These are phyloP conservation scores for Fusarium cicatricum DNA, from an alignment of 2,329 filamentous ascomycete genomes.

Conservation along the genomic window DNA sequence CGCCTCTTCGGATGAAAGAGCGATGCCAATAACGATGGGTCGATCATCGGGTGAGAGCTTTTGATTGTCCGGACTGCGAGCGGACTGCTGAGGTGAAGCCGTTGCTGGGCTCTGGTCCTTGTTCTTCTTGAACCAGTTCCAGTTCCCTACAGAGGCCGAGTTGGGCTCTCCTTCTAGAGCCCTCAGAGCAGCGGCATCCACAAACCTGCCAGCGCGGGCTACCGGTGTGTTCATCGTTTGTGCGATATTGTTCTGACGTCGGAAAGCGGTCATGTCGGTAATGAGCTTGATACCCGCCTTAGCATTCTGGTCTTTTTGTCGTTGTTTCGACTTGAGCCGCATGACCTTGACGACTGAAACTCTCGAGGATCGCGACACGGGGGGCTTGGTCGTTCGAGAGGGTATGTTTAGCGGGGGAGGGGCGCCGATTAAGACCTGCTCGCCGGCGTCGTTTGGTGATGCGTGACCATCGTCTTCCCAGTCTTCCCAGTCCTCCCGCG, in stretches of 20 bases:
- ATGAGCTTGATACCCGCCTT: constrained; percentile 73
- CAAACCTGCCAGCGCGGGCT: constrained; percentile 56
- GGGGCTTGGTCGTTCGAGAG: constrained; percentile 20
- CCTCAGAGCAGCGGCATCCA: constrained; percentile 65
- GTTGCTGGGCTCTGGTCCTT: constrained; percentile 43
- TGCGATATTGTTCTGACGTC: constrained; percentile 51
- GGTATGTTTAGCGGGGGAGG: constrained; percentile 30
- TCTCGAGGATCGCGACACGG: constrained; percentile 43
- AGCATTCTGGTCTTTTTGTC: constrained; percentile 68
- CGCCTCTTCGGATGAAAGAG: constrained; percentile 60
- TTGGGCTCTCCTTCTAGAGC: constrained; percentile 66
- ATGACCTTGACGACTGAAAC: constrained; percentile 52
- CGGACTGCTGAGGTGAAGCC: constrained; percentile 40
- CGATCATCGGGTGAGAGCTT: constrained; percentile 73
- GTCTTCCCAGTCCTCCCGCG: constrained; percentile 60
- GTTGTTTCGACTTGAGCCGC: constrained; percentile 64
- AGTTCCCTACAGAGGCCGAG: constrained; percentile 63
- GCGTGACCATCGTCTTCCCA: constrained; percentile 60
- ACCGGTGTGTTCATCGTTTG: constrained; percentile 44
- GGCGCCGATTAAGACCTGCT: constrained; percentile 45
- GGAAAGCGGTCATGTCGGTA: constrained; percentile 70
- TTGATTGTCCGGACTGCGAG: constrained; percentile 42
- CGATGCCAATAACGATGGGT: constrained; percentile 78
- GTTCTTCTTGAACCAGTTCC: constrained; percentile 62
- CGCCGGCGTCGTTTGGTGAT: constrained; percentile 51